Base-by-base conservation (phyloP, 2,329 filamentous ascomycete genomes). In the Xylaria hypoxylon region DNA sequence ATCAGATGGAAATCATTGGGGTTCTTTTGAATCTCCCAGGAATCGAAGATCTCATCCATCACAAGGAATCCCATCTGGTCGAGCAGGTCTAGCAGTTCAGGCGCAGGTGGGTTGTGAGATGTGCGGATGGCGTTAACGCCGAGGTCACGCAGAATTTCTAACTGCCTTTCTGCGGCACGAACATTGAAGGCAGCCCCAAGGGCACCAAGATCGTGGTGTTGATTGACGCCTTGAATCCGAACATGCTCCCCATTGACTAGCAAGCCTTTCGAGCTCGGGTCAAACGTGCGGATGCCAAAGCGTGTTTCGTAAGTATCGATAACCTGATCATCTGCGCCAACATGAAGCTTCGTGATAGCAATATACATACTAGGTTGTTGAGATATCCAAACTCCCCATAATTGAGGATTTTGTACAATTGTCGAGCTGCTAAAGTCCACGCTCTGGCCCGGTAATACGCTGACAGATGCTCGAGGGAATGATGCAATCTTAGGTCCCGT, bases 21-120 rank as follows among this genome's bases (percentile, higher is more conserved):
- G 0, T 78, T 82, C 73, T 87, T 87, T 24, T 75, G 67, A n/a
- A 64, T 69, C 31, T 79, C 72, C 85, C 85, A 87, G 8, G 72
- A 77, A 71, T 87, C 85, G 65, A 86, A 87, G 19, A 85, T 82
- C 73, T 87, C 85, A 65, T 86, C 82, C 44, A 86, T 71, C 3
- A 86, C 82, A 3, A 87, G 58, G 61, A 86, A 81, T 0, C 84
- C 85, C 75, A 83, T 76, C 2, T 74, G 71, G 70, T 87, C 85
- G 0, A 84, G 79, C 13, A 86, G 69, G 10, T 85, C 81, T 1
- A 87, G 78, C 0, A 86, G 72, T 65, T 86, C 84, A 0, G 82
- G 78, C 0, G 84, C 83, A 0, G 85, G 85, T 0, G 84, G 84
- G 72, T 87, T 87, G 71, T 87, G 85, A 0, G 84, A 80, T 38